Evolutionary conservation across 2,329 filamentous ascomycete genomes (phyloP).

Genomic region (Diaporthe velutina): DNA sequence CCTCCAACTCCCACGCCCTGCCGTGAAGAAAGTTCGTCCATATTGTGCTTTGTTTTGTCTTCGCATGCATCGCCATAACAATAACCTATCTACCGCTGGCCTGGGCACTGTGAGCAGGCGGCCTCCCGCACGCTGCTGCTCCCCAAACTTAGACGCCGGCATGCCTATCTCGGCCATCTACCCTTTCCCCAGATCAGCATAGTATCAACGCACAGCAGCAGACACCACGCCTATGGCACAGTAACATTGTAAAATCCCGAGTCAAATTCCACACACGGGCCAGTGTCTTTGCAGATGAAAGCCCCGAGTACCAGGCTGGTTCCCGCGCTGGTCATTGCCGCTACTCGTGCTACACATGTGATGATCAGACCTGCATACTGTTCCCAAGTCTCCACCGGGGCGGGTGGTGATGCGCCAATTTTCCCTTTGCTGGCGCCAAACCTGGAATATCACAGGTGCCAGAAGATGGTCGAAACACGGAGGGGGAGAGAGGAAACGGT

Average conservation of each 20-base stretch:
- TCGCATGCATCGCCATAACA: constrained; percentile 16
- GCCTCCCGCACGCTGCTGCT: constrained; percentile 5
- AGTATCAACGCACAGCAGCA: constrained; percentile 21
- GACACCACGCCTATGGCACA: neutral
- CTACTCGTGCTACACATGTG: constrained; percentile 21
- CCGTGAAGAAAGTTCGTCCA: neutral
- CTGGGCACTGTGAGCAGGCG: constrained; percentile 1
- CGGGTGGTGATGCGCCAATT: neutral
- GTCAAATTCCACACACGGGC: neutral
- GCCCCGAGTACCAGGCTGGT: neutral
- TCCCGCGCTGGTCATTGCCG: neutral
- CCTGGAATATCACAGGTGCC: neutral
- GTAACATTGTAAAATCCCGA: neutral
- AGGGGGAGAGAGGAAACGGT: neutral
- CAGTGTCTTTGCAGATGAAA: neutral
- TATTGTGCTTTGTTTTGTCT: neutral
- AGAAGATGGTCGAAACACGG: constrained; percentile 13
- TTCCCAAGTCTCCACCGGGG: neutral
- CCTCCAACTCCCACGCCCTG: neutral
- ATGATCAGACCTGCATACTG: constrained; percentile 9
- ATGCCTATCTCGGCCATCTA: constrained; percentile 23
- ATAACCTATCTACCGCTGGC: neutral
- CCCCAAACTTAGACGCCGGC: neutral
- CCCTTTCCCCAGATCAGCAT: constrained; percentile 9
- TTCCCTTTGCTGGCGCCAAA: neutral